Evolutionary conservation across 176 grass and related monocot species (phyloP).

Genomic region (Tillandsia fasciculata): DNA sequence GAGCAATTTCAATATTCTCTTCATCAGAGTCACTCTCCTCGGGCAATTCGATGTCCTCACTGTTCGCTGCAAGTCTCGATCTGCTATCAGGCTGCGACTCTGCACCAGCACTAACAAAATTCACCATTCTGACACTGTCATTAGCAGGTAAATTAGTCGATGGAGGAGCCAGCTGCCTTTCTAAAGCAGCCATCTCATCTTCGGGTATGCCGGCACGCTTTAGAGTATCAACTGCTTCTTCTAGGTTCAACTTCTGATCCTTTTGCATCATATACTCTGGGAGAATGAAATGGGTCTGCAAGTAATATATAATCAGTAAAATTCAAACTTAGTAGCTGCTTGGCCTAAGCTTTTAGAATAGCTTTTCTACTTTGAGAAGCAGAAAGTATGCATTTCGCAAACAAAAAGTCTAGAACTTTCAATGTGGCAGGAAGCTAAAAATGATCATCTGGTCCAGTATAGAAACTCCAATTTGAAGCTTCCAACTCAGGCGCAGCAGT

Average conservation of each 20-base stretch:
- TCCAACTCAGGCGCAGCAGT: too few relatives aligned
- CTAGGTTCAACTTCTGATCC: conserved; percentile 74
- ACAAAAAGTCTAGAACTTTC: background rate
- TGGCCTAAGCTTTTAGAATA: too few relatives aligned
- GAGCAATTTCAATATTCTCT: conserved; percentile 58
- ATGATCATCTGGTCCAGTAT: too few relatives aligned
- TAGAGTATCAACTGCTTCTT: conserved; percentile 78
- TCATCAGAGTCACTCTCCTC: conserved; percentile 71
- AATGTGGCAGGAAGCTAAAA: background rate
- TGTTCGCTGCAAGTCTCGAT: conserved; percentile 38
- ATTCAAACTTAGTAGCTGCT: background rate
- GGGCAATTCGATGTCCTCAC: conserved; percentile 81
- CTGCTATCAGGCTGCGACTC: conserved; percentile 45
- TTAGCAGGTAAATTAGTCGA: conserved; percentile 24
- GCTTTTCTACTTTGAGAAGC: too few relatives aligned
- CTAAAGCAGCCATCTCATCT: conserved; percentile 87
- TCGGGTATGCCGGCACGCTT: conserved; percentile 57
- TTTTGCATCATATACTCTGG: conserved; percentile 86
- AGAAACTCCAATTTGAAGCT: too few relatives aligned
- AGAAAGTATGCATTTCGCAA: too few relatives aligned
- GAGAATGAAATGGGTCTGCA: conserved; percentile 88
- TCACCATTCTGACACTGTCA: conserved; percentile 42
- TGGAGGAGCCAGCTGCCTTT: conserved; percentile 59
- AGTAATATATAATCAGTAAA: background rate
- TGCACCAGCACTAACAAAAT: conserved; percentile 73